Base-by-base conservation (phyloP, 1,139 yeast species). In the Wickerhamomyces sp. region DNA sequence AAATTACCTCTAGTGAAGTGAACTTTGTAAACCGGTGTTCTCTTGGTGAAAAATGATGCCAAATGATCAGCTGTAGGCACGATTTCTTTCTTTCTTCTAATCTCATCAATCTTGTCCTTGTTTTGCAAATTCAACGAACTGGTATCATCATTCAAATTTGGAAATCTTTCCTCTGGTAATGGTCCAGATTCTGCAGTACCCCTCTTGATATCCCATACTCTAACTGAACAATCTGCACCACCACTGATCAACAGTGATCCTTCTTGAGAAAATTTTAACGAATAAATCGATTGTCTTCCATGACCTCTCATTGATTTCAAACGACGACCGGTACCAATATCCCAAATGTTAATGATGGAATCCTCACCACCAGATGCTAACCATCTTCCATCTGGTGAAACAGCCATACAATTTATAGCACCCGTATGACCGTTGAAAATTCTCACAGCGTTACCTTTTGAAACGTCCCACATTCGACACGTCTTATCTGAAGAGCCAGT, bases 311-410 rank as follows among this genome's bases (percentile, higher is more conserved):
- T 72, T 10, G 84, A 70, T 60, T 89, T 89, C 45, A 91, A 66
- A 37, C 89, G 68, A 45, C 94, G 72, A 13, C 97, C 98, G 3
- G 91, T 75, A 2, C 96, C 96, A 35, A 86, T 78, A 62, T 93
- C 98, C 96, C 97, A 93, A 29, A 93, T 71, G 54, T 84, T 84
- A 30, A 93, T 84, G 16, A 83, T 73, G 35, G 88, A 81, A 57
- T 89, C 98, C 56, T 89, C 97, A 32, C 96, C 95, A 10, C 95
- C 97, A 42, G 91, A 78, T 3, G 97, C 96, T 39, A 91, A 66
- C 94, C 96, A 86, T 52, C 96, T 72, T 3, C 99, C 99, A 61
- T 91, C 96, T 1, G 97, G 97, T 0, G 95, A 83, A 9, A 87
- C 95, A 1, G 95, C 88, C 51, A 87, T 68, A 28, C 88, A 73